phyloP scores from a whole-genome alignment of 1,284 basidiomycete genomes.

The Malassezia cuniculi region DNA sequence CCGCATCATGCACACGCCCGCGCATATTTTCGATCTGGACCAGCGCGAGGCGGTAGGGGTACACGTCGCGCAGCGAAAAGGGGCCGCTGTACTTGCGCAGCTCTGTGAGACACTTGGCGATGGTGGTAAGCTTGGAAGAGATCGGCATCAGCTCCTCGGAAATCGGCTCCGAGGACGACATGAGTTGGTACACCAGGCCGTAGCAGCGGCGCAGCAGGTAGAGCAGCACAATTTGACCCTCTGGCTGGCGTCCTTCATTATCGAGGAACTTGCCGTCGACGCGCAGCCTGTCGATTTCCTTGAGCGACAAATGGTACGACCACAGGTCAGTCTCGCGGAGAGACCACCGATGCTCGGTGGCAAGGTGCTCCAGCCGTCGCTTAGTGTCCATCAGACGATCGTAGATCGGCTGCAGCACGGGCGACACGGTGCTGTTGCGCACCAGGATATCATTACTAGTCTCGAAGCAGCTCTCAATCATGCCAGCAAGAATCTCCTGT shows the following conservation, averaged over 20 bases:
- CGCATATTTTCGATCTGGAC: constrained; percentile 89
- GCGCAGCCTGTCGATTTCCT: constrained; percentile 93
- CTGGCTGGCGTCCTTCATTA: constrained; percentile 74
- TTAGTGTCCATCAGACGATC: constrained; percentile 79
- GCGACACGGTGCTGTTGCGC: constrained; percentile 76
- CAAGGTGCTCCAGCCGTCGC: constrained; percentile 71
- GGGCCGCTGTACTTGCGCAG: constrained; percentile 92
- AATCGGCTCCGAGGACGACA: constrained; percentile 97
- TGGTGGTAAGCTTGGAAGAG: constrained; percentile 51
- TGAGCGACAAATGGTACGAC: constrained; percentile 75
- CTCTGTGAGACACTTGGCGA: constrained; percentile 77
- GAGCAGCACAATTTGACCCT: constrained; percentile 79
- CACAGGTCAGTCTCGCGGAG: constrained; percentile 74
- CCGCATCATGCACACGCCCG: constrained; percentile 70
- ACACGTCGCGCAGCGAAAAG: constrained; percentile 85
- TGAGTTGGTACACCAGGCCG: constrained; percentile 80
- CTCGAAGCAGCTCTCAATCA: constrained; percentile 93
- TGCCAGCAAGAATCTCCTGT: constrained; percentile 57
- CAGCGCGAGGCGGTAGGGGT: constrained; percentile 89
- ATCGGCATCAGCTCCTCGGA: constrained; percentile 94
- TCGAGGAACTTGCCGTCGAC: constrained; percentile 95
- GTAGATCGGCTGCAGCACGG: constrained; percentile 79
- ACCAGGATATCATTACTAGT: constrained; percentile 91
- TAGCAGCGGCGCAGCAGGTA: constrained; percentile 90
- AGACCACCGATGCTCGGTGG: constrained; percentile 92